Base-by-base conservation (phyloP, 2,329 filamentous ascomycete species). In the Sporothrix pseudoabietina region DNA sequence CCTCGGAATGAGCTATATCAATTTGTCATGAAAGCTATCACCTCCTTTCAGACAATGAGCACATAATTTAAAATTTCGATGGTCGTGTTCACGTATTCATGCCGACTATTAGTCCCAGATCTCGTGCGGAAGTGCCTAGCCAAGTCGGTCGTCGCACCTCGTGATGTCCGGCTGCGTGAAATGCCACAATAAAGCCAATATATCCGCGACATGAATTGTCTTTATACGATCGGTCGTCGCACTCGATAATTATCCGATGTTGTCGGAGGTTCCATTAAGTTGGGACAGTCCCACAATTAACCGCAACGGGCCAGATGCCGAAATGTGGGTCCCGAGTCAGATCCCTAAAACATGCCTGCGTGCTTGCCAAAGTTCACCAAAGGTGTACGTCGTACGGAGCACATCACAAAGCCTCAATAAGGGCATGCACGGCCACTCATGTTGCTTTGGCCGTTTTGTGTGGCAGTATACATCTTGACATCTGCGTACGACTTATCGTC, bases 181-280 rank as follows among this genome's bases (percentile, higher is more conserved):
- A 14, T 32, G 9, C 4, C 6, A 5, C 14, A 16, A 59, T 16
- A 10, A 16, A 35, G 14, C 14, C 2, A 4, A 14, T 9, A 12
- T 16, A 19, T 49, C 14, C 14, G 12, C 12, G 14, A 6, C 44
- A 5, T 19, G 9, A 3, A 1, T 2, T 9, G 5, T 59, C 5
- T 35, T 4, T 8, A 8, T 6, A 8, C 0, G 19, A 9, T 63
- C 59, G 59, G 59, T 41, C 35, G 9, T 66, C 63, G 63, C 63
- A 66, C 39, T 19, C 32, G 10, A n/a, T 9, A 66, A 66, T n/a
- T 19, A 66, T 66, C 63, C 63, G 63, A 41, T 30, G 19, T 63
- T 9, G 8, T 41, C 19, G 4, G 4, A 12, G 30, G 26, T 9
- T 4, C n/a, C 14, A 22, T 12, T 9, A 55, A 19, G 44, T 16